These are phyloP conservation scores for Platanus orientalis DNA, from an alignment of 164 flowering plant species.

Conservation along the genomic window DNA sequence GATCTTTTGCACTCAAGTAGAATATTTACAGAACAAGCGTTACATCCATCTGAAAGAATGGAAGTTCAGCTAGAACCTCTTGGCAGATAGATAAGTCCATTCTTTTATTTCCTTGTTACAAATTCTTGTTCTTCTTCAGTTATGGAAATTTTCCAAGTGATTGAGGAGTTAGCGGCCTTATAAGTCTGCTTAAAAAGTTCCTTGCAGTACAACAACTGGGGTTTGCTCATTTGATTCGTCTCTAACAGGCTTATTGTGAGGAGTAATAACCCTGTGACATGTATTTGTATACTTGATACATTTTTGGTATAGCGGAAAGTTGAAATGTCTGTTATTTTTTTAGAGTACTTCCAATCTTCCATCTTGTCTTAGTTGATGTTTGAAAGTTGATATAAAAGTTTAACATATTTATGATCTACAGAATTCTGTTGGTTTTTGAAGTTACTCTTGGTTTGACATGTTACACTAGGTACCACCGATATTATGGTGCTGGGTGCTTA, in stretches of 20 bases:
- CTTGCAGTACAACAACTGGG: conserved; percentile 11
- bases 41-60: conserved; percentile 49
- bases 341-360: background rate
- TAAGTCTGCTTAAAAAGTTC: conserved; percentile 11
- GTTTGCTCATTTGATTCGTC: conserved; percentile 7
- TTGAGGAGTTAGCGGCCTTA: conserved; percentile 12
- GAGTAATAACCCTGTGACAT: conserved; percentile 13
- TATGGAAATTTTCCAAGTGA: conserved; percentile 11
- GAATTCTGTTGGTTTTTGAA: too few relatives aligned
- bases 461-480: too few relatives aligned
- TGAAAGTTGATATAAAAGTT: background rate
- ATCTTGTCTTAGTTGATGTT: background rate
- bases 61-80: conserved; percentile 92
- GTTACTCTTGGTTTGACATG: too few relatives aligned
- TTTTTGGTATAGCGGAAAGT: conserved; percentile 21
- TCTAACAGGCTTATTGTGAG: conserved; percentile 4
- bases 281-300: conserved; percentile 26
- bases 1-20: conserved; percentile 64
- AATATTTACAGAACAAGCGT: conserved; percentile 28
- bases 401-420: too few relatives aligned
- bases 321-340: background rate
- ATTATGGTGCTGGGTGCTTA: too few relatives aligned
- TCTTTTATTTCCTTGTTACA: conserved; percentile 11
- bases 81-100: conserved; percentile 38
- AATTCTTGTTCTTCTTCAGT: conserved; percentile 8